phyloP scores from a whole-genome alignment of 2,329 filamentous ascomycete genomes.

The Plenodomus biglobosus region DNA sequence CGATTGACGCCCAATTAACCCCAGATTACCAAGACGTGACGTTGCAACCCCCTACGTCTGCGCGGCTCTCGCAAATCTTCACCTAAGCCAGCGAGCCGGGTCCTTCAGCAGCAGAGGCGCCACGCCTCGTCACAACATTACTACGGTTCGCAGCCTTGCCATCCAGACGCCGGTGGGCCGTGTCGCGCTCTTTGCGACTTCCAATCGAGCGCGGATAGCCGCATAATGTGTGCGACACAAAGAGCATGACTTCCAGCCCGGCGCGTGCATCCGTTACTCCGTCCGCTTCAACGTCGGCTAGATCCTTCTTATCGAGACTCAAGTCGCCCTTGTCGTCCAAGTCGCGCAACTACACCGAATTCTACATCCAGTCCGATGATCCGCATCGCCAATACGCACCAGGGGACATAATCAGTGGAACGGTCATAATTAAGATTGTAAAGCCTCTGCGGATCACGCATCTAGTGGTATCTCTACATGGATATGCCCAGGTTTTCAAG shows the following conservation, averaged over 20 bases:
- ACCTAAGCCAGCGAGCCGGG: neutral
- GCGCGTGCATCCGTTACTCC: conserved; percentile 36
- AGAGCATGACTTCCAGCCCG: conserved; percentile 45
- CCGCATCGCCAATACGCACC: conserved; percentile 75
- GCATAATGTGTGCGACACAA: conserved; percentile 43
- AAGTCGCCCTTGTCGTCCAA: conserved; percentile 57
- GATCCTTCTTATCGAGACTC: conserved; percentile 56
- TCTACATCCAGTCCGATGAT: conserved; percentile 74
- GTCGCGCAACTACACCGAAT: conserved; percentile 71
- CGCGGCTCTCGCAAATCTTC: conserved; percentile 1
- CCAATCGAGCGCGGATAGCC: conserved; percentile 35
- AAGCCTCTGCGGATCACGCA: conserved; percentile 79
- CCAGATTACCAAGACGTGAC: neutral
- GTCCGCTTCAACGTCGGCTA: conserved; percentile 29
- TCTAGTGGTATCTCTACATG: conserved; percentile 74
- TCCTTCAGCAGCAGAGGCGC: neutral
- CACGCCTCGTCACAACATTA: neutral
- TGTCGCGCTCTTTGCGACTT: conserved; percentile 7
- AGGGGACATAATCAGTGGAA: conserved; percentile 72
- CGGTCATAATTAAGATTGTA: conserved; percentile 70
- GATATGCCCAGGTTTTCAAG: conserved; percentile 78
- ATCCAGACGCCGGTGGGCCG: neutral
- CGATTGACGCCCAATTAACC: neutral
- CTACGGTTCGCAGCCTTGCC: conserved; percentile 1
- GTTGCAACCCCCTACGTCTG: conserved; percentile 1